These are phyloP conservation scores for Hypoxylon intermedium DNA, from an alignment of 495 filamentous ascomycete species.

Conservation along the genomic window DNA sequence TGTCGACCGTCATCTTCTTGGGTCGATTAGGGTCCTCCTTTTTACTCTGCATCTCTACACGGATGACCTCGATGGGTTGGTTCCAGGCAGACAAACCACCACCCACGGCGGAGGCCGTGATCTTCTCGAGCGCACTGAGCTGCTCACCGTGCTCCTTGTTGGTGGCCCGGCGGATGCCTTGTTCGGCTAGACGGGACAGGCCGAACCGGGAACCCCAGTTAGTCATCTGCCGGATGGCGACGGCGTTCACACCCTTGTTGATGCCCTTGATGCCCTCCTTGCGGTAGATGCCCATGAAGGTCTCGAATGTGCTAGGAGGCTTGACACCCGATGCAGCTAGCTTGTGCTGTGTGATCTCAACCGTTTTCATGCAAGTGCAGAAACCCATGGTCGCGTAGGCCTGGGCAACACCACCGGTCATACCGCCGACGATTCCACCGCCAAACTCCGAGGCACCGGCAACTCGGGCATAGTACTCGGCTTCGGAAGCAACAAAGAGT, in stretches of 20 bases:
- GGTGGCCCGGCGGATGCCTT: slow-evolving; percentile 79
- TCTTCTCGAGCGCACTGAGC: slow-evolving; percentile 83
- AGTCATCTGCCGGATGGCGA: slow-evolving; percentile 97
- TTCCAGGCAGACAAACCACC: slow-evolving; percentile 98
- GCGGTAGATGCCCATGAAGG: slow-evolving; percentile 97
- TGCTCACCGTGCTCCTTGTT: slow-evolving; percentile 81
- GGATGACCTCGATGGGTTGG: slow-evolving; percentile 99
- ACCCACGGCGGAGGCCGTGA: slow-evolving; percentile 83
- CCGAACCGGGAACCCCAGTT: slow-evolving; percentile 99
- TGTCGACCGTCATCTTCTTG: slow-evolving; percentile 96
- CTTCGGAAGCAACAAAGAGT: slow-evolving; percentile 98
- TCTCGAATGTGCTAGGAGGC: slow-evolving; percentile 85
- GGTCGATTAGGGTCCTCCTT: slow-evolving; percentile 95
- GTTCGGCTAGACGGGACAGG: slow-evolving; percentile 86
- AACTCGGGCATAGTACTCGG: slow-evolving; percentile 86
- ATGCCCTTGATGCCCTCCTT: slow-evolving; percentile 94
- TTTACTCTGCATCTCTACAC: slow-evolving; percentile 99
- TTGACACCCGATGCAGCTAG: slow-evolving; percentile 81
- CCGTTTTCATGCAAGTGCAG: slow-evolving; percentile 99
- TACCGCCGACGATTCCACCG: slow-evolving; percentile 88
- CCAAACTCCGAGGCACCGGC: slow-evolving; percentile 86
- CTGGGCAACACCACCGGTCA: slow-evolving; percentile 93
- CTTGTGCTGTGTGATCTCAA: slow-evolving; percentile 99
- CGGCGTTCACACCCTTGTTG: slow-evolving; percentile 97
- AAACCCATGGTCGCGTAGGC: slow-evolving; percentile 99